Percentiles rank a stretch among this genome's conserved stretches.
Evolutionary conservation across 1,284 basidiomycete species (phyloP).

Genomic region (Irpex lacteus): DNA sequence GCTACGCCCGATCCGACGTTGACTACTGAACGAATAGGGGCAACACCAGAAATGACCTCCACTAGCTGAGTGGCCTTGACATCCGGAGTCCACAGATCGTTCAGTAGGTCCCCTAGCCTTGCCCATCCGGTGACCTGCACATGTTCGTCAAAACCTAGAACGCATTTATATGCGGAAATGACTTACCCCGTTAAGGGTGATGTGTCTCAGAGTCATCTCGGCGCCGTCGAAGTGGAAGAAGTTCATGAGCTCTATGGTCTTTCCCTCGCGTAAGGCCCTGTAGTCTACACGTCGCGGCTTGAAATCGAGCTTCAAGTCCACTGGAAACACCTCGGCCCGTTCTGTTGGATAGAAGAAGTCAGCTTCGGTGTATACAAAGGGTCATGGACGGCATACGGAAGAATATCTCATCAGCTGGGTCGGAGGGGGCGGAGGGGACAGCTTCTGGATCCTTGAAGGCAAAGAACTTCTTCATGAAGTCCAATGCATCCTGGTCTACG

Average conservation of each 20-base stretch:
- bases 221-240: constrained; percentile 99
- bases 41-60: constrained; percentile 95
- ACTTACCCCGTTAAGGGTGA: constrained; percentile 87
- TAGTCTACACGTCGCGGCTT: constrained; percentile 98
- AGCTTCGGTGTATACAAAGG: neutral
- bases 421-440: constrained; percentile 29
- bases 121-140: constrained; percentile 85
- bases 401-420: constrained; percentile 56
- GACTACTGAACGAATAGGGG: constrained; percentile 93
- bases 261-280: constrained; percentile 85
- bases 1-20: constrained; percentile 97
- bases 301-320: constrained; percentile 94
- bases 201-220: constrained; percentile 95
- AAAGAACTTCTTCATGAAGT: constrained; percentile 97
- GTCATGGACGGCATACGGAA: constrained; percentile 55
- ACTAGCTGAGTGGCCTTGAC: constrained; percentile 98
- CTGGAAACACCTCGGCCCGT: constrained; percentile 86
- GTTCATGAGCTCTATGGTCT: constrained; percentile 97
- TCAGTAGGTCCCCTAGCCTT: constrained; percentile 84
- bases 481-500: constrained; percentile 97
- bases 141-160: constrained; percentile 3
- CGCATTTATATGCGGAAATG: neutral
- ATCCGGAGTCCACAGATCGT: constrained; percentile 98
- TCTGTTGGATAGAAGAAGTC: constrained; percentile 42
- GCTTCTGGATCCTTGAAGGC: constrained; percentile 74